These are phyloP conservation scores for Aspergillus affinis DNA, from an alignment of 495 filamentous ascomycete species.

Conservation along the genomic window DNA sequence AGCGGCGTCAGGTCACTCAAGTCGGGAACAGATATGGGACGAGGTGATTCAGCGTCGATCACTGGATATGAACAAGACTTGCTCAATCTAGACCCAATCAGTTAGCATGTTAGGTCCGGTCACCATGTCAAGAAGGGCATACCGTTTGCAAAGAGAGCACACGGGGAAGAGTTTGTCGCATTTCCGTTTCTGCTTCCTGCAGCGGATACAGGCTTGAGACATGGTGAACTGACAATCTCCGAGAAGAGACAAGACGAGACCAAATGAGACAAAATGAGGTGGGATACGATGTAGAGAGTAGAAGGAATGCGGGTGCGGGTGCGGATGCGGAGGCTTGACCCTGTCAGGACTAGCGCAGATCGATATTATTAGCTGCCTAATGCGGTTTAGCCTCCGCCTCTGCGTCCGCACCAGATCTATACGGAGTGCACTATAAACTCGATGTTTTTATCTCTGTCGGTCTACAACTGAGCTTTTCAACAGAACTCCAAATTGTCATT, in stretches of 20 bases:
- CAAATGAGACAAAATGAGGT: too few species aligned
- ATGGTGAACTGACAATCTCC: neutral
- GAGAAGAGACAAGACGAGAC: too few species aligned
- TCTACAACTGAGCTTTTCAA: neutral
- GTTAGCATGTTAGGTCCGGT: neutral
- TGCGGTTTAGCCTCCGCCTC: slow-evolving; percentile 3
- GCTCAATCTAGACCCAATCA: neutral
- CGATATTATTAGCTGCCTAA: neutral
- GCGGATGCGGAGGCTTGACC: neutral
- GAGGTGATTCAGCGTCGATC: neutral
- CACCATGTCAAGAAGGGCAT: neutral
- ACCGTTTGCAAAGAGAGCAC: slow-evolving; percentile 9
- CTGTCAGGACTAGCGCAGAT: neutral
- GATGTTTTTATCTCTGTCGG: neutral
- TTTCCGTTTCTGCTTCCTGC: slow-evolving; percentile 9
- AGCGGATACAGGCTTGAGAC: slow-evolving; percentile 8
- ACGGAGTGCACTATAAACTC: neutral
- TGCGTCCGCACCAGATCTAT: slow-evolving; percentile 5
- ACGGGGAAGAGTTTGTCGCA: slow-evolving; percentile 6
- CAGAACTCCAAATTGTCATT: neutral
- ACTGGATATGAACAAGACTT: neutral
- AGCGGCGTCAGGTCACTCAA: neutral
- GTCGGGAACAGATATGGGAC: neutral
- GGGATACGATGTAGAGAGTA: too few species aligned
- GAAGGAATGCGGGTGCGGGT: slow-evolving; percentile 2